These are phyloP conservation scores for Malus sylvestris DNA, from an alignment of 306 rosid species.

Conservation along the genomic window DNA sequence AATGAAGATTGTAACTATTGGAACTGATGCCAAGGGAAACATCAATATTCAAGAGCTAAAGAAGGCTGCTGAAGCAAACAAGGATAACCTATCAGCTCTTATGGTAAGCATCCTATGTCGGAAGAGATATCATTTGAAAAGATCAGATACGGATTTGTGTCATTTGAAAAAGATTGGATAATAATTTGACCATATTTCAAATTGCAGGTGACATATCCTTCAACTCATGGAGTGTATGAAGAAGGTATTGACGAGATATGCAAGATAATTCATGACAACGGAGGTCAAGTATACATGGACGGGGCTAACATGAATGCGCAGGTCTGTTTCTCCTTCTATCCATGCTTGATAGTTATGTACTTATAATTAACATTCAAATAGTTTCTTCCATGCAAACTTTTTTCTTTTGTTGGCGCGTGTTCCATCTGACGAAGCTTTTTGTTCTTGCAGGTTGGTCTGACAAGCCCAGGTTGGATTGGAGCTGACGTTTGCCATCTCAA, in stretches of 20 bases:
- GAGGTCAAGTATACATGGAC: constrained; percentile 99
- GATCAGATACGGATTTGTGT: neutral
- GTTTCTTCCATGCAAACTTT: neutral
- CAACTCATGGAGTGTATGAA: constrained; percentile 96
- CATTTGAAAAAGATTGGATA: neutral
- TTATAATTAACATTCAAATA: neutral
- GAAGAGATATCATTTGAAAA: neutral
- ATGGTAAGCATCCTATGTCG: constrained; percentile 48
- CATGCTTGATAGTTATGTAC: neutral
- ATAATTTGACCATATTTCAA: constrained; percentile 26
- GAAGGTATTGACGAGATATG: constrained; percentile 99
- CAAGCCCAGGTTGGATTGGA: constrained; percentile 98
- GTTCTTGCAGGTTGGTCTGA: constrained; percentile 74
- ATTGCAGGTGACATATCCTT: constrained; percentile 92
- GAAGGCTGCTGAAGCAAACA: constrained; percentile 88
- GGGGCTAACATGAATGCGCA: constrained; percentile 99
- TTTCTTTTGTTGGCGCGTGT: neutral
- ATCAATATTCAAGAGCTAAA: constrained; percentile 81
- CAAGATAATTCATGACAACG: constrained; percentile 93
- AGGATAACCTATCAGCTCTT: constrained; percentile 77
- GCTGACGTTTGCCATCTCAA: constrained; percentile 99
- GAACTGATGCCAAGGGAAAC: constrained; percentile 98
- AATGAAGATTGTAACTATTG: constrained; percentile 92
- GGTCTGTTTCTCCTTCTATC: constrained; percentile 31
- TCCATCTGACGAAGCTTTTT: constrained; percentile 4